phyloP scores from a whole-genome alignment of 108 stramenopile genomes.

The Parmales sp. region DNA sequence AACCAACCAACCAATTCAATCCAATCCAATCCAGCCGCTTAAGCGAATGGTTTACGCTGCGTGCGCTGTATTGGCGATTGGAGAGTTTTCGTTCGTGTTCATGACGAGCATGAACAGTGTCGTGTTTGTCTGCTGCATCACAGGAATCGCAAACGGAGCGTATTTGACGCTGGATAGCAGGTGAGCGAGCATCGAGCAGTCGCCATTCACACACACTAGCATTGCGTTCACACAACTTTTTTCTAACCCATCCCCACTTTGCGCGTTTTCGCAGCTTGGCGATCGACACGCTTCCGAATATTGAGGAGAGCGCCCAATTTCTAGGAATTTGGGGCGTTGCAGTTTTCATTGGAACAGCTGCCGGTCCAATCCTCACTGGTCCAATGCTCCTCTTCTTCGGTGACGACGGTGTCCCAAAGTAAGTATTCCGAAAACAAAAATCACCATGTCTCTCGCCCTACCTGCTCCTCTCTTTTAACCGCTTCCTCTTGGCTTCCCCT shows the following conservation, averaged over 20 bases:
- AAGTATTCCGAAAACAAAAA: too few relatives aligned
- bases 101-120: constrained; percentile 29
- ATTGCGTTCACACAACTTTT: too few relatives aligned
- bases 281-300: neutral
- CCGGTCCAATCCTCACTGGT: constrained; percentile 53
- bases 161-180: constrained; percentile 58
- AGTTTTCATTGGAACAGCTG: constrained; percentile 42
- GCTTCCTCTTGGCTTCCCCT: too few relatives aligned
- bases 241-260: too few relatives aligned
- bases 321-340: constrained; percentile 61
- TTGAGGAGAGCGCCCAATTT: constrained; percentile 27
- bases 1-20: too few relatives aligned
- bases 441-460: too few relatives aligned
- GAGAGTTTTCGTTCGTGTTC: constrained; percentile 28
- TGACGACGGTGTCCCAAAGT: neutral
- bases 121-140: constrained; percentile 22
- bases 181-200: too few relatives aligned
- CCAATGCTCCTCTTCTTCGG: constrained; percentile 6
- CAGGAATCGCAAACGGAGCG: constrained; percentile 51
- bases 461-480: too few relatives aligned
- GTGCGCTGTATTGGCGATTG: constrained; percentile 31
- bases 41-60: constrained; percentile 49
- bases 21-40: constrained; percentile 39
- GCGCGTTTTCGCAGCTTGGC: too few relatives aligned
- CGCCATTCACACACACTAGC: too few relatives aligned